Conservation (phyloP, 768 basidiomycete species). For the Naganishia vaughanmartiniae region DNA sequence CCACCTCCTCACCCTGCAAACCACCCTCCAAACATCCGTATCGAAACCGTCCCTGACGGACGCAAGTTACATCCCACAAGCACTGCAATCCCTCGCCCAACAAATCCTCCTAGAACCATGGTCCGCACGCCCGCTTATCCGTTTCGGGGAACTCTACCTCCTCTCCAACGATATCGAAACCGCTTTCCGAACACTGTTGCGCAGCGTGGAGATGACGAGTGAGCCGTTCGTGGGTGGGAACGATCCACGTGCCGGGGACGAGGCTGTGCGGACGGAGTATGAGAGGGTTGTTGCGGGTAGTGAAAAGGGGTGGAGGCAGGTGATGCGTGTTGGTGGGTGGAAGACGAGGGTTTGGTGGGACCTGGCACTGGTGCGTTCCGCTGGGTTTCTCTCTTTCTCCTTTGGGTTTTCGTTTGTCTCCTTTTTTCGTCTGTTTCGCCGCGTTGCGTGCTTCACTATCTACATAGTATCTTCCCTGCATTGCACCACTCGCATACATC, state of each 20-base stretch:
- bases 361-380: conserved; percentile 37
- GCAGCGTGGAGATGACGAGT: conserved; percentile 46
- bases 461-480: too few relatives aligned
- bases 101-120: conserved; percentile 42
- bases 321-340: conserved; percentile 14
- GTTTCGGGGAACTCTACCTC: conserved; percentile 44
- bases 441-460: too few relatives aligned
- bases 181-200: conserved; percentile 44
- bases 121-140: conserved; percentile 38
- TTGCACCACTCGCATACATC: too few relatives aligned
- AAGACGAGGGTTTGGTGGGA: conserved; percentile 49
- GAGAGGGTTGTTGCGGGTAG: neutral
- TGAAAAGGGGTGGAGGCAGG: neutral
- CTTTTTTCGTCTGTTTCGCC: too few relatives aligned
- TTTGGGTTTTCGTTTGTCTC: neutral
- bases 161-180: conserved; percentile 37
- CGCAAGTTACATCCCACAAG: conserved; percentile 37
- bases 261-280: neutral
- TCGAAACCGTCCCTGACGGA: too few relatives aligned
- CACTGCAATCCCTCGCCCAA: conserved; percentile 42
- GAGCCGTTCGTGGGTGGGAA: conserved; percentile 28
- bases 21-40: neutral
- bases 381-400: neutral
- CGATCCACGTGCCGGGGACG: conserved; percentile 1
- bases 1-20: neutral